Conservation (phyloP, 2,329 filamentous ascomycete genomes). For the Fusarium tricinctum region DNA sequence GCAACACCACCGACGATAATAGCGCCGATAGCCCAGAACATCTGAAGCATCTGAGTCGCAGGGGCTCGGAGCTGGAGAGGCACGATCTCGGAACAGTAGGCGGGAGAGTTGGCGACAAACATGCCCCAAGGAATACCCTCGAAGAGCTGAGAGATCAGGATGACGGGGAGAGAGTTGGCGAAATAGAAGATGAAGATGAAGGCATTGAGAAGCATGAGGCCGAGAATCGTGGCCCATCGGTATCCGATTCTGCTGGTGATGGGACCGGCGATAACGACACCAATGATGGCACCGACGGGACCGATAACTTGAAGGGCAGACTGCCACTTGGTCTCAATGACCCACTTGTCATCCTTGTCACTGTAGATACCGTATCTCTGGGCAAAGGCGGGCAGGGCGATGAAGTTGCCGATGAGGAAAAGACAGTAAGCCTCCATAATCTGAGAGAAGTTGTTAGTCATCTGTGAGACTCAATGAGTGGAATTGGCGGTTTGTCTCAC, state of each 20-base stretch:
- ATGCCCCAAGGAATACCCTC: constrained; percentile 74
- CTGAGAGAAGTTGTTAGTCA: constrained; percentile 44
- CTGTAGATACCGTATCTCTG: constrained; percentile 54
- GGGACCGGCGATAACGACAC: constrained; percentile 56
- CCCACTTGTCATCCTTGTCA: constrained; percentile 38
- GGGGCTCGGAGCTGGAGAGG: constrained; percentile 69
- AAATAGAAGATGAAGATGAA: constrained; percentile 68
- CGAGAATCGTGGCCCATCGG: constrained; percentile 55
- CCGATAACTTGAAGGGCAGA: constrained; percentile 54
- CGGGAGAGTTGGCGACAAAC: constrained; percentile 73
- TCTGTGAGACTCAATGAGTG: not conserved
- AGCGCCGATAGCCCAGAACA: constrained; percentile 73
- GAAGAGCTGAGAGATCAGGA: constrained; percentile 67
- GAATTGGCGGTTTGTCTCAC: constrained; percentile 50
- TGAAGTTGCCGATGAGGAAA: constrained; percentile 63
- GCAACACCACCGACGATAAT: constrained; percentile 71
- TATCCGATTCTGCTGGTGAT: constrained; percentile 56
- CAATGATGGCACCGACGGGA: constrained; percentile 55
- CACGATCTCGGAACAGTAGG: constrained; percentile 72
- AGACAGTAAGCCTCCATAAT: constrained; percentile 66
- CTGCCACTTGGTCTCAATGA: constrained; percentile 60
- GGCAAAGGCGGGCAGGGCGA: constrained; percentile 59
- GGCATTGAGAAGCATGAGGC: constrained; percentile 56
- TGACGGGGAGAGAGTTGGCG: constrained; percentile 57
- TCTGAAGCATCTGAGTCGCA: constrained; percentile 71